Evolutionary conservation across 805 yeast species (phyloP), one percentile per base, ranked within the genome.

Genomic region (Candida krabiensis): DNA sequence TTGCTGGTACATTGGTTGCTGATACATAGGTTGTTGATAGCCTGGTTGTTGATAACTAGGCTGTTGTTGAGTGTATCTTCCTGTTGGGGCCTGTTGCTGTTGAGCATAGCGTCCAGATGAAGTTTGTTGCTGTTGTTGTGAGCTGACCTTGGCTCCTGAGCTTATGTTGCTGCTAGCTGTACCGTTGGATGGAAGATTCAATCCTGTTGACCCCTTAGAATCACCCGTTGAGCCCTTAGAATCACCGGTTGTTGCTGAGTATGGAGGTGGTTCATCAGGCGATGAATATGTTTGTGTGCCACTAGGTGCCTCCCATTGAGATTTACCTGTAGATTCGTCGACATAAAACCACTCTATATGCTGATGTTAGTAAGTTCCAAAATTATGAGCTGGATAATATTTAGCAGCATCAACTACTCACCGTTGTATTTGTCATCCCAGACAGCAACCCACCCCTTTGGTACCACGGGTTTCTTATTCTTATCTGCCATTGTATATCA

Each of bases 231-330:
- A n/a, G n/a, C n/a, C n/a, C n/a, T n/a, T n/a, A 14, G 22, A 26
- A 28, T 28, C 29, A 14, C 35, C 16, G 26, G 16, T 39, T 17
- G 35, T 30, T 26, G 31, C 43, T 8, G 49, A 28, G 30, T 54
- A 52, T n/a, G 57, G 47, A n/a, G n/a, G n/a, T 12, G 82, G 80
- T 2, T 70, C 68, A 3, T 53, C 60, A 7, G 51, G 63, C 4
- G 41, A 52, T 4, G 46, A 38, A 8, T 65, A 60, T 56, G 75
- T 73, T 2, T 49, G 57, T 0, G 86, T 77, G 1, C 83, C 83
- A 9, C 44, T 41, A 12, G 96, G 97, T 11, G 80, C 78, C 37
- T 86, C 96, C 98, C 98, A 91, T 61, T 89, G 96, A 0, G 96
- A 86, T 49, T 77, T 68, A 43, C 85, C 83, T 11, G 86, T 76